These are phyloP conservation scores for Thelephora ganbajun DNA, from an alignment of 768 basidiomycete species.

Conservation along the genomic window DNA sequence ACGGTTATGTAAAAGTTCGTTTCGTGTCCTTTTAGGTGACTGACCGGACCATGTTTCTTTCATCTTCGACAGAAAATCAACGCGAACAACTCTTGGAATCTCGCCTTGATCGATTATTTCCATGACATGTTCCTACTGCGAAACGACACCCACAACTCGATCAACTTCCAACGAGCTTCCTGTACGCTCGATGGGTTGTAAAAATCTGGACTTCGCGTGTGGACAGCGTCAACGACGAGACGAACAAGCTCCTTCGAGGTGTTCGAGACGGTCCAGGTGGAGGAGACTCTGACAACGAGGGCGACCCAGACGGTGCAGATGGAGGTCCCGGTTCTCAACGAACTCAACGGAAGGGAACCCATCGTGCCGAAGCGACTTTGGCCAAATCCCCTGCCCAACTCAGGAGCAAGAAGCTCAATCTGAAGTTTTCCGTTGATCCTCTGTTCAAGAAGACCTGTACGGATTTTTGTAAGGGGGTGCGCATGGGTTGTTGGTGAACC, in stretches of 20 bases:
- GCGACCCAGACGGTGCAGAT: slow-evolving; percentile 51
- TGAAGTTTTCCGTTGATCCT: slow-evolving; percentile 94
- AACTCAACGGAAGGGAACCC: slow-evolving; percentile 39
- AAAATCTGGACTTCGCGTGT: slow-evolving; percentile 99
- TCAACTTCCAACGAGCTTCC: slow-evolving; percentile 98
- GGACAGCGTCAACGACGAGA: slow-evolving; percentile 93
- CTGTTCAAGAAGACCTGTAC: slow-evolving; percentile 96
- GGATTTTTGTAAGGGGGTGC: slow-evolving; percentile 98
- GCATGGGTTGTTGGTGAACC: slow-evolving; percentile 92
- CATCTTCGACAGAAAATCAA: slow-evolving; percentile 81
- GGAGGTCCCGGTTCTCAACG: slow-evolving; percentile 23
- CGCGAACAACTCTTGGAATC: slow-evolving; percentile 92
- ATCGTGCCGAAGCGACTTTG: slow-evolving; percentile 72
- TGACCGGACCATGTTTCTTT: neutral
- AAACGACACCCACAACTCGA: slow-evolving; percentile 86
- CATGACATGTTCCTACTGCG: slow-evolving; percentile 94
- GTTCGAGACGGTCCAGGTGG: slow-evolving; percentile 45
- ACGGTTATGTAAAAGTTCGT: neutral
- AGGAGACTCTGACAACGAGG: slow-evolving; percentile 39
- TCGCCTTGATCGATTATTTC: slow-evolving; percentile 97
- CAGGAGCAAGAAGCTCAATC: slow-evolving; percentile 82
- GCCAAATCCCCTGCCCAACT: slow-evolving; percentile 75
- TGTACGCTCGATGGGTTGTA: slow-evolving; percentile 94
- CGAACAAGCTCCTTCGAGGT: slow-evolving; percentile 87
- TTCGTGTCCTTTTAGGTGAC: neutral